A percentile compares a stretch with the other conserved stretches of the same genome.
These are phyloP conservation scores for Trypanosoma vivax DNA, from an alignment of 208 protist genomes.

Conservation along the genomic window DNA sequence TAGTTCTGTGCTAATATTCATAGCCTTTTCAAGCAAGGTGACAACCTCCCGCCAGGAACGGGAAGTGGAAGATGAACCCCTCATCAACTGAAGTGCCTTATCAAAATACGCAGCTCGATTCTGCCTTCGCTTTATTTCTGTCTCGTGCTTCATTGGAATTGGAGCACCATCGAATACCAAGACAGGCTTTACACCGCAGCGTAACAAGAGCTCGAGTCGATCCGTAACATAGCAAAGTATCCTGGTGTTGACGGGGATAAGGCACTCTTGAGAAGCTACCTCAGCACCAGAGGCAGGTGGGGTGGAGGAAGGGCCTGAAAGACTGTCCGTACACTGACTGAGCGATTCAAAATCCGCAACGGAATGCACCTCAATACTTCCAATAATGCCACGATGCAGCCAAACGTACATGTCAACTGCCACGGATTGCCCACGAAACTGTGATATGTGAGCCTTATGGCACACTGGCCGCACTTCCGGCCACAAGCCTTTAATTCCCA, in stretches of 20 bases:
- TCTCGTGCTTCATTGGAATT: slow-evolving; percentile 73
- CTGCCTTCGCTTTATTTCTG: slow-evolving; percentile 42
- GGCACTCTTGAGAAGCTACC: background rate
- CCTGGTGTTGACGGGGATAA: slow-evolving; percentile 8
- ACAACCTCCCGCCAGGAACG: slow-evolving; percentile 27
- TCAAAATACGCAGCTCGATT: slow-evolving; percentile 28
- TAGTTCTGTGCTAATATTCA: slow-evolving; percentile 75
- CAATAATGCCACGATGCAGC: slow-evolving; percentile 59
- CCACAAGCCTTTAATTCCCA: slow-evolving; percentile 88
- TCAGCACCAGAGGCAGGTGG: too few relatives aligned
- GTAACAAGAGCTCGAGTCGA: slow-evolving; percentile 35
- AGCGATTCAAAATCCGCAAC: slow-evolving; percentile 12
- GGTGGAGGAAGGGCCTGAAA: slow-evolving; percentile 5
- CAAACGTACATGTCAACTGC: slow-evolving; percentile 90
- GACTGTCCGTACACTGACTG: background rate
- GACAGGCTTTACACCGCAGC: slow-evolving; percentile 59
- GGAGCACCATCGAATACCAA: slow-evolving; percentile 78
- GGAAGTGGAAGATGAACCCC: slow-evolving; percentile 26
- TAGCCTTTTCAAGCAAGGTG: slow-evolving; percentile 45
- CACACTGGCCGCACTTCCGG: slow-evolving; percentile 57
- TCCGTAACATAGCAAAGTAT: slow-evolving; percentile 21
- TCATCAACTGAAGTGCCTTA: slow-evolving; percentile 33
- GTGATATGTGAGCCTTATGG: slow-evolving; percentile 63
- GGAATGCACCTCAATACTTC: slow-evolving; percentile 29
- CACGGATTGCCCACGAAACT: slow-evolving; percentile 69